Evolutionary conservation across 371 early-diverging fungal species (phyloP).

Genomic region (Rhizomucor pusillus): DNA sequence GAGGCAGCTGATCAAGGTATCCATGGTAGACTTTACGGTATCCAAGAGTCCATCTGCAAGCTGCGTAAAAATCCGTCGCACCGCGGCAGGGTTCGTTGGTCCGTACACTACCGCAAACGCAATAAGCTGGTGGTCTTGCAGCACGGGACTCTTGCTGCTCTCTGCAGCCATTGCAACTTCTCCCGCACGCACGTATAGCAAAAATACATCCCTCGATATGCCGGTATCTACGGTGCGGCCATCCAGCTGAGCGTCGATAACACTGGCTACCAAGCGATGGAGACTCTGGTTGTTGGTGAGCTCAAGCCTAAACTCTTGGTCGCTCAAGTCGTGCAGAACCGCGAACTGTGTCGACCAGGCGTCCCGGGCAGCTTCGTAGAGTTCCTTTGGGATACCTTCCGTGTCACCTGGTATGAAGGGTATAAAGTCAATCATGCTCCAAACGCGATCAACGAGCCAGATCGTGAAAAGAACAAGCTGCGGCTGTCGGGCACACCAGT

Average conservation of each 20-base stretch:
- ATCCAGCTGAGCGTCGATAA: constrained; percentile 9
- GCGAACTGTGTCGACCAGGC: constrained; percentile 13
- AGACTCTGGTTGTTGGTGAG: constrained; percentile 11
- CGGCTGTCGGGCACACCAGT: too few relatives aligned
- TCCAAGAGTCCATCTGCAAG: not conserved
- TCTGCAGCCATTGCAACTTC: not conserved
- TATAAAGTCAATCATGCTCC: constrained; percentile 13
- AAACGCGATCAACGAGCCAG: not conserved
- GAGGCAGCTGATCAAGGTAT: not conserved
- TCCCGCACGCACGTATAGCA: constrained; percentile 14
- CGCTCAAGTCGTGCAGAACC: constrained; percentile 5
- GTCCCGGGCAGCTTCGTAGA: constrained; percentile 10
- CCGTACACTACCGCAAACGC: constrained; percentile 14
- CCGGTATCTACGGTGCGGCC: constrained; percentile 3
- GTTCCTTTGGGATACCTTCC: constrained; percentile 8
- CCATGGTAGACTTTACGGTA: not conserved
- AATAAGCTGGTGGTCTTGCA: constrained; percentile 5
- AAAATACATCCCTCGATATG: constrained; percentile 10
- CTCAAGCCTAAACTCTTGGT: constrained; percentile 10
- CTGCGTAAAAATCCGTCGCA: constrained; percentile 11
- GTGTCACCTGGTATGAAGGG: constrained; percentile 11
- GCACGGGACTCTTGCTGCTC: constrained; percentile 1
- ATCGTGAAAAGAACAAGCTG: too few relatives aligned
- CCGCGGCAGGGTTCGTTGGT: constrained; percentile 4
- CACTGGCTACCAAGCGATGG: constrained; percentile 6